Evolutionary conservation across 805 yeast species (phyloP).

Genomic region (Zygosaccharomyces bisporus): DNA sequence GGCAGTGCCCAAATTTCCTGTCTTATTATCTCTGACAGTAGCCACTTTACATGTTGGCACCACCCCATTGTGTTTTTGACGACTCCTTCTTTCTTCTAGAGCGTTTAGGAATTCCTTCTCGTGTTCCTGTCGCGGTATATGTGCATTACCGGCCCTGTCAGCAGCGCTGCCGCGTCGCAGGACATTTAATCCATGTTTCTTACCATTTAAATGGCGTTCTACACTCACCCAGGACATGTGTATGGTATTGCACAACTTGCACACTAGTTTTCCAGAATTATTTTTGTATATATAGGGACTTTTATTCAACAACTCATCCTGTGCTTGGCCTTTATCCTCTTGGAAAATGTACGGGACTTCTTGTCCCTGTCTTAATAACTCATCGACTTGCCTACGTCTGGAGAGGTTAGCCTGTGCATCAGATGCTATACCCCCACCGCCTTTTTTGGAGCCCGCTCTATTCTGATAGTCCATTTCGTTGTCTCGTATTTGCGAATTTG

Average conservation of each 20-base stretch:
- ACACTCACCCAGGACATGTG: slow-evolving; percentile 80
- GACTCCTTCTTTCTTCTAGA: slow-evolving; percentile 19
- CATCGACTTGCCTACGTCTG: slow-evolving; percentile 61
- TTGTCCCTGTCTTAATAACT: slow-evolving; percentile 45
- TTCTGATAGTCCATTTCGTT: slow-evolving; percentile 77
- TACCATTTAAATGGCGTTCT: slow-evolving; percentile 78
- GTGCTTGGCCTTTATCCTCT: slow-evolving; percentile 33
- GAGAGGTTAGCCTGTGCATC: slow-evolving; percentile 64
- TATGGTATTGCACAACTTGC: slow-evolving; percentile 77
- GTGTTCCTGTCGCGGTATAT: slow-evolving; percentile 9
- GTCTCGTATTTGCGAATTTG: neutral
- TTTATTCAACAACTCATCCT: slow-evolving; percentile 15
- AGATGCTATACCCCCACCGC: slow-evolving; percentile 87
- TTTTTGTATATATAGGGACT: slow-evolving; percentile 78
- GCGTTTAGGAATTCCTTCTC: slow-evolving; percentile 27
- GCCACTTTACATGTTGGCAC: slow-evolving; percentile 64
- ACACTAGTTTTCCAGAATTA: slow-evolving; percentile 80
- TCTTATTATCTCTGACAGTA: slow-evolving; percentile 61
- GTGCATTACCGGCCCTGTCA: slow-evolving; percentile 31
- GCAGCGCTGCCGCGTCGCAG: slow-evolving; percentile 50
- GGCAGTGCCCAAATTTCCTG: slow-evolving; percentile 59
- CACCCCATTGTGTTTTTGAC: slow-evolving; percentile 17
- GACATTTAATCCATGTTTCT: slow-evolving; percentile 72
- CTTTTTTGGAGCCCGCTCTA: slow-evolving; percentile 86
- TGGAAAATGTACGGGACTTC: slow-evolving; percentile 40